Conservation (phyloP, 2,329 filamentous ascomycete species). For the Cytospora schulzeri region DNA sequence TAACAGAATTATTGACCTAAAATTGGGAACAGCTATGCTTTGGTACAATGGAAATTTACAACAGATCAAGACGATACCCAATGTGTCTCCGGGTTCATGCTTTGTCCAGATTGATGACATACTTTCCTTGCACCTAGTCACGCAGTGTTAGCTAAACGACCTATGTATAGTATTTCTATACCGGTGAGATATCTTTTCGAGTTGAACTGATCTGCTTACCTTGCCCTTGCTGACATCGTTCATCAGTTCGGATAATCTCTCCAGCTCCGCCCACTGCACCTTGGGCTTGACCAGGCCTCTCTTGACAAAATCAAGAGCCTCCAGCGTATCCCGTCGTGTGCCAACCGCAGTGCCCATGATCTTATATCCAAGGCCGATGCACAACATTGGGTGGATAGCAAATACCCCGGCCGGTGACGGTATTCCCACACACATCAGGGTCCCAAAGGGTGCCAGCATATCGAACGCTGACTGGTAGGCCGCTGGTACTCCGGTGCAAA, state of each 20-base stretch:
- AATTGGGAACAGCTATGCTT: too few species aligned
- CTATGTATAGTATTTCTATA: too few species aligned
- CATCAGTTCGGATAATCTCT: slow-evolving; percentile 31
- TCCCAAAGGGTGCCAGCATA: slow-evolving; percentile 42
- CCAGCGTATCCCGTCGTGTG: slow-evolving; percentile 41
- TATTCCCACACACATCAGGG: slow-evolving; percentile 44
- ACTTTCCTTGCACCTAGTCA: slow-evolving; percentile 24
- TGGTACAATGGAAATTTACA: neutral
- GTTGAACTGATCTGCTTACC: slow-evolving; percentile 15
- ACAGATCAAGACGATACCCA: neutral
- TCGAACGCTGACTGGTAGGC: slow-evolving; percentile 41
- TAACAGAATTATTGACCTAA: too few species aligned
- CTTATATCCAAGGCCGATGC: slow-evolving; percentile 41
- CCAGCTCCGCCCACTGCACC: slow-evolving; percentile 33
- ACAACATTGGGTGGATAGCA: slow-evolving; percentile 38
- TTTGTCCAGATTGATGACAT: slow-evolving; percentile 23
- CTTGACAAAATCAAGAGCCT: slow-evolving; percentile 44
- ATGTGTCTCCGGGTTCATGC: slow-evolving; percentile 7
- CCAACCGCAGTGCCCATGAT: slow-evolving; percentile 42
- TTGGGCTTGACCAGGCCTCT: slow-evolving; percentile 37
- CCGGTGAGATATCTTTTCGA: too few species aligned
- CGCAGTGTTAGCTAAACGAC: neutral
- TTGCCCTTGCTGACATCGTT: slow-evolving; percentile 26
- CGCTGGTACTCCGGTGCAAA: slow-evolving; percentile 34
- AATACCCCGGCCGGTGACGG: slow-evolving; percentile 34